Base-by-base conservation (phyloP, 176 grass and related monocot species). In the Hsuehochloa calcarea region DNA sequence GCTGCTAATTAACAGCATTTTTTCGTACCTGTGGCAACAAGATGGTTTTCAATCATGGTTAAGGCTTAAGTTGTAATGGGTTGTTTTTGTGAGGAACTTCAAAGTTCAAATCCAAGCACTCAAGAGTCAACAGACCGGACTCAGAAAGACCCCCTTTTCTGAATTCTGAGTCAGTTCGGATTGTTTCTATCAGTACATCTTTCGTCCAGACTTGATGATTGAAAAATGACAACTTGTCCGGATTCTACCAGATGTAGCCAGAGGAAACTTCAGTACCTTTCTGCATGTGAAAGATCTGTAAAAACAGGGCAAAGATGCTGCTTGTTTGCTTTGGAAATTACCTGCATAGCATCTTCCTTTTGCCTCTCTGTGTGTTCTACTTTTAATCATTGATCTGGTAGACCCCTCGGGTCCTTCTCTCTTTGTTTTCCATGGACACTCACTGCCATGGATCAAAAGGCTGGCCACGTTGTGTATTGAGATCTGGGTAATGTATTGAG, bases 331-430 rank as follows among this genome's bases (percentile, higher is more conserved):
- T 34, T 62, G 68, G 60, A 79, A 84, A 80, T 87, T 79, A 72
- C 27, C 52, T 64, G 59, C 65, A 5, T 9, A 19, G 6, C 65
- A 44, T 78, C 15, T 4, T 3, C 65, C 68, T 81, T 85, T 65
- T 45, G 58, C 43, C 59, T 74, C 31, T 11, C 68, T 80, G 29
- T 75, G 31, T 55, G 62, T 59, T 52, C 3, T 11, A 10, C 25
- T 75, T 84, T 75, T 87, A 74, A 87, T 87, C 50, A 87, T 84
- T 84, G 66, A 74, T 78, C 50, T 44, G n/a, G 17, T 79, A 35
- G 85, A 58, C 17, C 55, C 59, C 27, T 72, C 62, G 38, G 23
- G 17, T 31, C n/a, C 68, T 40, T 74, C 74, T 47, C 14, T 19
- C 17, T 14, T 23, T 59, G 55, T 23, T 59, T n/a, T 11, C 9